Evolutionary conservation across 352 stramenopile genomes (phyloP).

Genomic region (Globisporangium alternatum): DNA sequence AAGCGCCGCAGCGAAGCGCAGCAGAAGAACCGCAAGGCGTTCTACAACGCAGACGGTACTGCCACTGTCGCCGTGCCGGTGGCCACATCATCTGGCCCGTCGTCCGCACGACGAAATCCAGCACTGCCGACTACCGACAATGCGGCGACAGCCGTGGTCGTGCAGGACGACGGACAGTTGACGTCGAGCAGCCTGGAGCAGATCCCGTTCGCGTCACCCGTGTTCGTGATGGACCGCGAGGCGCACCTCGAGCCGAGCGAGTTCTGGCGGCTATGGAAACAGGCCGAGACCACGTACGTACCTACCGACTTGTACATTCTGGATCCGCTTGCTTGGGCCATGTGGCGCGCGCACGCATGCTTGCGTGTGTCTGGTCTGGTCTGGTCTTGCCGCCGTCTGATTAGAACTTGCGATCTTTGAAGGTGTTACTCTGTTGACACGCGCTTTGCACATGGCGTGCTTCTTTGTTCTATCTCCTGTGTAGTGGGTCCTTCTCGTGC

Average conservation of each 20-base stretch:
- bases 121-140: slow-evolving; percentile 8
- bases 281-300: slow-evolving; percentile 62
- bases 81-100: neutral
- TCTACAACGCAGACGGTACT: slow-evolving; percentile 43
- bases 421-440: slow-evolving; percentile 16
- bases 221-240: slow-evolving; percentile 45
- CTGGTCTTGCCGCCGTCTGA: slow-evolving; percentile 5
- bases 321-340: neutral
- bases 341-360: neutral
- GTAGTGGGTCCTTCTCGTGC: slow-evolving; percentile 74
- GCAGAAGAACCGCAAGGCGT: slow-evolving; percentile 27
- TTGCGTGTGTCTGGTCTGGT: neutral
- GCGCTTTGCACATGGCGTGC: neutral
- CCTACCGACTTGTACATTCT: neutral
- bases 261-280: slow-evolving; percentile 53
- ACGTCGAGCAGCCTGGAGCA: slow-evolving; percentile 23
- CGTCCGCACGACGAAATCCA: slow-evolving; percentile 7
- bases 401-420: slow-evolving; percentile 7
- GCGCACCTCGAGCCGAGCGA: slow-evolving; percentile 21
- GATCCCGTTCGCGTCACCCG: slow-evolving; percentile 58
- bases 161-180: slow-evolving; percentile 9
- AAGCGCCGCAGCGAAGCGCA: neutral
- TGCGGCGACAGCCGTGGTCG: neutral
- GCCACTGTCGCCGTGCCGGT: slow-evolving; percentile 15
- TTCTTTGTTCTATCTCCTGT: slow-evolving; percentile 4